Evolutionary conservation across 176 grass and related monocot species (phyloP), one percentile per base, ranked within the genome.

Genomic region (Chloris gayana): DNA sequence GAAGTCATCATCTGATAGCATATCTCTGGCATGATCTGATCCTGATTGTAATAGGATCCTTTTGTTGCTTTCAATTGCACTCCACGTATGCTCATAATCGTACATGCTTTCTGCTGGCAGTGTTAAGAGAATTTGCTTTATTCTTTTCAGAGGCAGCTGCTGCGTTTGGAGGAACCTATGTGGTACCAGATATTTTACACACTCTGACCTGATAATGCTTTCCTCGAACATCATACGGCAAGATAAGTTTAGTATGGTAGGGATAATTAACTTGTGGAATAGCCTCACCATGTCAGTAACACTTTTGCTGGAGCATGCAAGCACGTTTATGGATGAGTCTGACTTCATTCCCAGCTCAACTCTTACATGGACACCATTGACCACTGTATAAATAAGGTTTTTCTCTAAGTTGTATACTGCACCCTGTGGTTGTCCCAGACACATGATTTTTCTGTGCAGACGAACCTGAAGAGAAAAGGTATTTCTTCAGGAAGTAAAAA

Each of bases 1-100:
- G 70, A 98, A 95, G 74, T 98, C 90, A 63, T 93, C 88, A 75
- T 95, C 92, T 32, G 92, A 95, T 51, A 98, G 82, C 58, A 95
- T 70, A 69, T 93, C 88, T 86, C 88, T 93, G 14, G 84, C 84
- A 81, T 89, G 91, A 76, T 95, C 84, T 51, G 75, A 93, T 58
- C 74, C 88, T 67, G 86, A 81, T 41, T 74, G 78, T 76, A 95
- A 88, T 67, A 98, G 78, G 14, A 80, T 50, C 58, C 78, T 79
- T 78, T 39, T 89, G 51, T 90, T 79, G 72, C 64, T 76, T 84
- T 95, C 85, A 73, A 95, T 72, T 39, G 86, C 85, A 79, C 77
- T 67, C 95, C 95, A 95, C 6, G 86, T 89, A 81, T 95, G 90
- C 44, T 89, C 92, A 81, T 90, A 95, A 54, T 95, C 84, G 33